Evolutionary conservation across 2,329 filamentous ascomycete species (phyloP), one percentile per base, ranked within the genome.

Genomic region (Huntiella bhutanensis): DNA sequence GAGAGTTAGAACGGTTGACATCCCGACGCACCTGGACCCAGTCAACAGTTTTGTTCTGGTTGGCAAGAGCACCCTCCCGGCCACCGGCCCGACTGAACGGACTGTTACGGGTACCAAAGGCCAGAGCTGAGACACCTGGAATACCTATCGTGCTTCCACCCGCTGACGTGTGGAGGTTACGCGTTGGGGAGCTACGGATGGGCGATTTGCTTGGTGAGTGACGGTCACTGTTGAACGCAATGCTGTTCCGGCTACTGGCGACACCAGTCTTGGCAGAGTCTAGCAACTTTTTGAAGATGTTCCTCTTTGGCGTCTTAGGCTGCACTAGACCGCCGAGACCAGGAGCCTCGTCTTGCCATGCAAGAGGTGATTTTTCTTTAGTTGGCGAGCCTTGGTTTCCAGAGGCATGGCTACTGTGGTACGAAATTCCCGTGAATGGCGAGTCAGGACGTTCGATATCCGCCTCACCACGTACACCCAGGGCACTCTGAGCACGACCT

Each of bases 1-100:
- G 68, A 0, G 88, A 91, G 57, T 94, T 96, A 3, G 88, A 93
- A 33, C 91, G 75, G 60, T 98, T 96, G 41, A 98, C 81, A 61
- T 98, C 92, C 40, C 91, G 77, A 33, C 91, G 80, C 16, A 96
- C 86, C 59, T 96, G 87, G n/a, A 98, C 86, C 87, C 91, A 98
- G 59, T 96, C 88, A 11, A 82, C 71, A 1, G 68, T 65, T 8
- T 64, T 65, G 15, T 64, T 54, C 34, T 66, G 71, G 12, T 33
- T 43, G 6, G 32, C 33, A 5, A 81, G 60, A 2, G 81, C 84
- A 71, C 81, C 81, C 13, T 92, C 85, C 47, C 73, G 71, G 11
- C 76, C 71, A 4, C 70, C 63, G 51, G 76, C 73, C 40, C 67
- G 65, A 46, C 57, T 62, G 33, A 49, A 49, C 48, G 60, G 54